Percentiles rank a stretch among this genome's conserved stretches.
Evolutionary conservation across 2,329 filamentous ascomycete species (phyloP).

Genomic region (Fusarium nygamai): DNA sequence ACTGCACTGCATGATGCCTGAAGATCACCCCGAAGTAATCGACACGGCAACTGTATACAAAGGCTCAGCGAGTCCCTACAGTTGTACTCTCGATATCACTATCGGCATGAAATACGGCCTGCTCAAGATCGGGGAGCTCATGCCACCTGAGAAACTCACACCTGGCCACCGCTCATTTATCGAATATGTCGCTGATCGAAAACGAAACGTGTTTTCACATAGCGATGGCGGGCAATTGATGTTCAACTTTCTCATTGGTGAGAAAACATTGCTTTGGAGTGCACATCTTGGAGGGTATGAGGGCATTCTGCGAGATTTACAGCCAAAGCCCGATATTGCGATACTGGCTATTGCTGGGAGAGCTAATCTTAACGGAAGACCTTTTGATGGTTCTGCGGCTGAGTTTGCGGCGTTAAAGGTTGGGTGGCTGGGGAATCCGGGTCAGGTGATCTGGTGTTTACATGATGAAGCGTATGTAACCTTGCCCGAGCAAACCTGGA

Average conservation of each 20-base stretch:
- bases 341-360: not conserved
- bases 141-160: not conserved
- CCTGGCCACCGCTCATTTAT: not conserved
- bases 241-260: not conserved
- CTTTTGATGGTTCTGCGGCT: not conserved
- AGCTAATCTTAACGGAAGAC: not conserved
- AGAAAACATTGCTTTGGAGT: not conserved
- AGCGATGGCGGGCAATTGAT: not conserved
- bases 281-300: not conserved
- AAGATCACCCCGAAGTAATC: not conserved
- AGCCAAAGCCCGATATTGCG: not conserved
- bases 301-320: not conserved
- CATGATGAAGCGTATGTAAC: not conserved
- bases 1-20: not conserved
- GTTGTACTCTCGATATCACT: not conserved
- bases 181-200: not conserved
- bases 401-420: not conserved
- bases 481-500: rapidly evolving
- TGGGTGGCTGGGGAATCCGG: not conserved
- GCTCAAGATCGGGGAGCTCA: not conserved
- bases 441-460: not conserved
- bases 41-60: not conserved
- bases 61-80: not conserved
- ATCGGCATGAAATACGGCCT: not conserved
- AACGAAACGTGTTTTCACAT: not conserved